phyloP scores from a whole-genome alignment of 768 basidiomycete genomes.

The Lactarius hatsudake region DNA sequence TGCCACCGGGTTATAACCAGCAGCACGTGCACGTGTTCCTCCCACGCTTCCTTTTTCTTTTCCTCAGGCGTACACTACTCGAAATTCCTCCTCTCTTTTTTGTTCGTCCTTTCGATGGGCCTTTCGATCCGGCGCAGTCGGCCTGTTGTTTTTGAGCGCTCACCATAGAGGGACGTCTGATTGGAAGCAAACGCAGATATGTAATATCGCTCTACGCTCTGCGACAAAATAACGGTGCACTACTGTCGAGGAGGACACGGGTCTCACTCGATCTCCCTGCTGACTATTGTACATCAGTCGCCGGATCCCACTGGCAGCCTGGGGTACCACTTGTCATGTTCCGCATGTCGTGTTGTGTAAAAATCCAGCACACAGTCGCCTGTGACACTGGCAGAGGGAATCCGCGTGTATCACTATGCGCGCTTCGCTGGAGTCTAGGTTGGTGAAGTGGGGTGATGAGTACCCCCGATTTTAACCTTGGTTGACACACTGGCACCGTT shows the following conservation, averaged over 20 bases:
- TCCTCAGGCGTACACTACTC: too few relatives aligned
- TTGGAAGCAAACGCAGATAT: too few relatives aligned
- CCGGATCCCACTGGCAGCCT: not conserved
- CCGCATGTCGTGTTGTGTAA: not conserved
- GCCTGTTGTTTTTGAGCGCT: too few relatives aligned
- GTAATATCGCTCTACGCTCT: too few relatives aligned
- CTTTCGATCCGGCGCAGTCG: too few relatives aligned
- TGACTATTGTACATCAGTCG: not conserved
- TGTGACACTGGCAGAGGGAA: not conserved
- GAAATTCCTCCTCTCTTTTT: too few relatives aligned
- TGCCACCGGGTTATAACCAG: too few relatives aligned
- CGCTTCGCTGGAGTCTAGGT: slow-evolving; percentile 4
- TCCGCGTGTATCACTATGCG: not conserved
- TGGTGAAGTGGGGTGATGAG: not conserved
- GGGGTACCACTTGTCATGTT: not conserved
- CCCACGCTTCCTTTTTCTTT: too few relatives aligned
- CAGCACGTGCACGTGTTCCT: too few relatives aligned
- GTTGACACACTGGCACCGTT: not conserved
- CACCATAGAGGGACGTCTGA: too few relatives aligned
- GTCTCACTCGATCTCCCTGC: not conserved
- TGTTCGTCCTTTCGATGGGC: too few relatives aligned
- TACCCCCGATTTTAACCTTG: not conserved
- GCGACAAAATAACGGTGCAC: not conserved
- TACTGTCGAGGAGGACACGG: not conserved
- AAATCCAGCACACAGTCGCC: not conserved